Evolutionary conservation across 1,284 basidiomycete species (phyloP), one percentile per base, ranked within the genome.

Genomic region (Schizopora paradoxa): DNA sequence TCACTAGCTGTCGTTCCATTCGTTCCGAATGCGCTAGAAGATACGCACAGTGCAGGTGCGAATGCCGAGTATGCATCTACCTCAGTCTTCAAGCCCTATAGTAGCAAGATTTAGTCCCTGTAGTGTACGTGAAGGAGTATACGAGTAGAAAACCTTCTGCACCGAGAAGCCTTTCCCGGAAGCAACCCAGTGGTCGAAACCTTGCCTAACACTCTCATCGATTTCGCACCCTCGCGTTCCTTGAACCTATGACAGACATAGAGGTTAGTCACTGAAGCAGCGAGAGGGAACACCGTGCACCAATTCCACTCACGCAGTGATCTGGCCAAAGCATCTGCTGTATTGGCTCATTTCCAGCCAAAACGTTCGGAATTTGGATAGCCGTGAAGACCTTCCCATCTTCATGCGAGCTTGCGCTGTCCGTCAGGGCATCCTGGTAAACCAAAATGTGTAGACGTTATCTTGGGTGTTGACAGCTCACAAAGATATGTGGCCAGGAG

Each of bases 241-340:
- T 37, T 39, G 45, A 16, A 49, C 46, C 42, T 43, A 21, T 26
- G 6, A 23, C 14, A 14, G 25, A 13, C 14, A 18, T 38, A 6
- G 18, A 37, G 10, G 8, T 16, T 35, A 16, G 22, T 31, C 42
- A 14, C 33, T 21, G 25, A 23, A 18, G 22, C 11, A n/a, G 40
- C 14, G 4, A 7, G 40, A 7, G 6, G n/a, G 27, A 41, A 6
- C 11, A 29, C 31, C 13, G n/a, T 16, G 22, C 23, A 14, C 22
- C 34, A 27, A 25, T 44, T 8, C 34, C 23, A 25, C 51, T 26
- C 22, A 54, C 50, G 29, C 52, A 54, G 28, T 54, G 52, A 39
- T 54, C 52, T 13, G 52, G 52, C 52, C 52, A 54, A 23, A 54
- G 36, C 33, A 48, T 47, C 44, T 54, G 52, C 5, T 32, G 19